Percentiles rank a stretch among this genome's conserved stretches.
phyloP scores from a whole-genome alignment of 257 asterid genomes.

The Solanum lignicaule region DNA sequence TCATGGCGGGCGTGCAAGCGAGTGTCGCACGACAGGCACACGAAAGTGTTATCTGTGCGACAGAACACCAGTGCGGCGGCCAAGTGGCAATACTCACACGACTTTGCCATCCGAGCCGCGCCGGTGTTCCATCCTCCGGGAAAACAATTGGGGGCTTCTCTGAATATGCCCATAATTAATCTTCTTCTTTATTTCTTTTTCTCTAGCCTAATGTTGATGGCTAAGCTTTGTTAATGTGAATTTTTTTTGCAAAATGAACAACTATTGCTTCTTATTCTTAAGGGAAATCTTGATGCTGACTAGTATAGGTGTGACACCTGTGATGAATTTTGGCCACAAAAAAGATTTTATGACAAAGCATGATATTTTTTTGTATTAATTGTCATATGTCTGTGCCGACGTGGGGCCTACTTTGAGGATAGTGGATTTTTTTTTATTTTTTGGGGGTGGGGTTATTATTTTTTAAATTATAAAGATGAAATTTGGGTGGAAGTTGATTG shows the following conservation, averaged over 20 bases:
- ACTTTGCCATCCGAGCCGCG: slow-evolving; percentile 24
- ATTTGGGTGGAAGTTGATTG: background rate
- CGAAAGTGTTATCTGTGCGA: slow-evolving; percentile 43
- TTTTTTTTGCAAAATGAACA: slow-evolving; percentile 2
- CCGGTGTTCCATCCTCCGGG: slow-evolving; percentile 19
- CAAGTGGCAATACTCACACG: slow-evolving; percentile 62
- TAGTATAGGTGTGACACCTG: slow-evolving; percentile 48
- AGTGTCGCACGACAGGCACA: slow-evolving; percentile 63
- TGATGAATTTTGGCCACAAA: slow-evolving; percentile 28
- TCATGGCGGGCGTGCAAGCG: slow-evolving; percentile 41
- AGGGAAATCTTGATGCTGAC: slow-evolving; percentile 27
- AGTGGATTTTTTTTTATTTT: background rate
- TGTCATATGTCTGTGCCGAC: slow-evolving; percentile 78
- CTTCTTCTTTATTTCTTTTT: background rate
- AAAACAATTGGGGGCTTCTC: slow-evolving; percentile 17
- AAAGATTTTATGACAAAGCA: slow-evolving; percentile 20
- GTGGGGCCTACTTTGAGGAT: slow-evolving; percentile 31
- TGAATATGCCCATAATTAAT: slow-evolving; percentile 10
- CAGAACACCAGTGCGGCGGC: slow-evolving; percentile 66
- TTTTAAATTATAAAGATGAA: background rate
- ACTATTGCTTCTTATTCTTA: slow-evolving; percentile 15
- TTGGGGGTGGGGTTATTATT: background rate
- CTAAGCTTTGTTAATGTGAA: background rate
- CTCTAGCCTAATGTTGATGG: background rate
- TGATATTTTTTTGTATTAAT: slow-evolving; percentile 41